phyloP scores from a whole-genome alignment of 495 filamentous ascomycete species.

The Xylaria intraflava region DNA sequence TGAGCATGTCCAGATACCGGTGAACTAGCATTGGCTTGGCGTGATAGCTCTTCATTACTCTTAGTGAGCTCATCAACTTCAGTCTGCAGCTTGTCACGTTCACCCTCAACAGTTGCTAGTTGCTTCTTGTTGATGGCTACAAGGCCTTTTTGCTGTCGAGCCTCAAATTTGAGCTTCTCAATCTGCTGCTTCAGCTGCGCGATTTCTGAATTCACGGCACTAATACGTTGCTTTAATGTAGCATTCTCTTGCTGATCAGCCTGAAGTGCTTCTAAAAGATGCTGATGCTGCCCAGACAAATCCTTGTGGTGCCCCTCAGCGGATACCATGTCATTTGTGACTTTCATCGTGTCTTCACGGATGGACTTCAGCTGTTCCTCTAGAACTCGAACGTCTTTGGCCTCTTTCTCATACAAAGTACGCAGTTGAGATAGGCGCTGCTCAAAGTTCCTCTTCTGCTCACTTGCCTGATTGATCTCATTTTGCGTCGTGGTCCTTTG shows the following conservation, averaged over 20 bases:
- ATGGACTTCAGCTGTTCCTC: slow-evolving; percentile 74
- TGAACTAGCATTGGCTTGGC: slow-evolving; percentile 37
- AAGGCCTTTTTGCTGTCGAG: slow-evolving; percentile 88
- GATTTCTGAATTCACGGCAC: slow-evolving; percentile 72
- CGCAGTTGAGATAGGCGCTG: slow-evolving; percentile 75
- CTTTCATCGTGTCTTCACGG: slow-evolving; percentile 71
- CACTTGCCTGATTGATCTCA: slow-evolving; percentile 66
- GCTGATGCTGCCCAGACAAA: slow-evolving; percentile 74
- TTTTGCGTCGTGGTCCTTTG: slow-evolving; percentile 72
- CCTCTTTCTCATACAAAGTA: slow-evolving; percentile 85
- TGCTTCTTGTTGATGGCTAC: slow-evolving; percentile 99
- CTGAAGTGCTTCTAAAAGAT: slow-evolving; percentile 65
- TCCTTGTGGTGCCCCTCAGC: slow-evolving; percentile 79
- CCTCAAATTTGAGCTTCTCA: slow-evolving; percentile 82
- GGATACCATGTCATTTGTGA: slow-evolving; percentile 73
- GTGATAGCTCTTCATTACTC: slow-evolving; percentile 51
- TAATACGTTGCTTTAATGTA: slow-evolving; percentile 79
- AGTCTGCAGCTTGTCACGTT: slow-evolving; percentile 73
- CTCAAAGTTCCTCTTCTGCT: slow-evolving; percentile 90
- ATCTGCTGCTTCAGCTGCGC: slow-evolving; percentile 75
- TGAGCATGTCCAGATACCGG: slow-evolving; percentile 29
- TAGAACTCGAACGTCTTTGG: slow-evolving; percentile 72
- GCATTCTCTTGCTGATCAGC: slow-evolving; percentile 85
- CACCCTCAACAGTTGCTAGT: slow-evolving; percentile 76
- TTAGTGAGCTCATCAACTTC: slow-evolving; percentile 66